These are phyloP conservation scores for Diaporthe helianthi DNA, from an alignment of 2,329 filamentous ascomycete genomes.

Conservation along the genomic window DNA sequence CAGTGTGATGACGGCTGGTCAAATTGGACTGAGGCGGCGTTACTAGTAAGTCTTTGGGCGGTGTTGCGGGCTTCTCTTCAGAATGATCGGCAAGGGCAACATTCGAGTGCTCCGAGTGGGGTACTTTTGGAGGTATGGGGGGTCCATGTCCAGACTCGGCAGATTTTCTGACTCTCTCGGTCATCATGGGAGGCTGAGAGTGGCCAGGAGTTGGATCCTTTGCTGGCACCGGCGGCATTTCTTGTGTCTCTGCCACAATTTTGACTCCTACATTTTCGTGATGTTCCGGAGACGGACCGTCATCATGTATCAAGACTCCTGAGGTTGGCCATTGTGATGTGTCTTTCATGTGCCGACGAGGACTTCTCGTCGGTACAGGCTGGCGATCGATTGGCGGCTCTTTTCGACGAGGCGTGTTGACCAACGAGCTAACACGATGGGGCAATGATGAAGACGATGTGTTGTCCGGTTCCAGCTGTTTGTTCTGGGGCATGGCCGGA, in stretches of 20 bases:
- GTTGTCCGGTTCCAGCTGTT: slow-evolving; percentile 1
- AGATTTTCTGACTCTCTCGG: not conserved
- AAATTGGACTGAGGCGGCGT: not conserved
- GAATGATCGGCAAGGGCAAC: not conserved
- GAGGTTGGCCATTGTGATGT: slow-evolving; percentile 35
- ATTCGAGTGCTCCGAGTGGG: not conserved
- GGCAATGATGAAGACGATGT: slow-evolving; percentile 1
- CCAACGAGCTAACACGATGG: not conserved
- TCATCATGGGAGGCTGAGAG: not conserved
- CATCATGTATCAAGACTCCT: slow-evolving; percentile 35
- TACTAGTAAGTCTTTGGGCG: slow-evolving; percentile 14
- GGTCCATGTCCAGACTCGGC: not conserved
- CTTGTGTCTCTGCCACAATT: not conserved
- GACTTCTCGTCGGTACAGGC: slow-evolving; percentile 30
- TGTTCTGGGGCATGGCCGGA: not conserved
- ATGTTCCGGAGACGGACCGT: not conserved
- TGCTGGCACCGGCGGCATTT: slow-evolving; percentile 5
- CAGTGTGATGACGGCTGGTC: not conserved
- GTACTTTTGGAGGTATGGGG: not conserved
- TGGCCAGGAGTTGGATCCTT: not conserved
- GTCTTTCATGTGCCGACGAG: slow-evolving; percentile 34
- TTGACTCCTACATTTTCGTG: not conserved
- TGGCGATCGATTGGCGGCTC: slow-evolving; percentile 11
- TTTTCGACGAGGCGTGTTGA: slow-evolving; percentile 19
- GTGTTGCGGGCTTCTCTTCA: slow-evolving; percentile 18